Conservation (phyloP, 257 asterid species). For the Solanum piurae region DNA sequence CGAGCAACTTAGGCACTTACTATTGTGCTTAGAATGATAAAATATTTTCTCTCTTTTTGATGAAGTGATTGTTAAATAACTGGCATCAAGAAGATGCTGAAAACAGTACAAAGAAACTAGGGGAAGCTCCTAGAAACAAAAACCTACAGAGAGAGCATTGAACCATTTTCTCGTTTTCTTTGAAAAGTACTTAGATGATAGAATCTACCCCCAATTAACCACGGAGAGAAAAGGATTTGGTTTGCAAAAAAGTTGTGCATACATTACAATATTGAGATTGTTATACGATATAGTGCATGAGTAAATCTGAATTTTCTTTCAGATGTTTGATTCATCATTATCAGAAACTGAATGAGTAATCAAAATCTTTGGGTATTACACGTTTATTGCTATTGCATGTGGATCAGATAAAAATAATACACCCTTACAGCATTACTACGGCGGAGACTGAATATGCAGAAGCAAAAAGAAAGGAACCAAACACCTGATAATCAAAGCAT, state of each 20-base stretch:
- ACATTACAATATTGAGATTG: neutral
- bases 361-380: neutral
- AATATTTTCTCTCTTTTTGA: neutral
- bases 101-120: neutral
- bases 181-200: neutral
- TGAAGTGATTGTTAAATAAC: neutral
- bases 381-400: neutral
- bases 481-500: neutral
- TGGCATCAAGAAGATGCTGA: neutral
- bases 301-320: neutral
- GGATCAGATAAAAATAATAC: neutral
- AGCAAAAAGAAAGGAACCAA: neutral
- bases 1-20: neutral
- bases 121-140: neutral
- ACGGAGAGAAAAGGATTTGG: neutral
- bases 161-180: neutral
- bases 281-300: neutral
- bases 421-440: neutral
- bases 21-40: neutral
- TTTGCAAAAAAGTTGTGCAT: neutral
- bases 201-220: neutral
- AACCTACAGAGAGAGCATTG: neutral
- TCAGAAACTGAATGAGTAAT: neutral
- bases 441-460: neutral
- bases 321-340: neutral